Evolutionary conservation across 148 eudicot species (phyloP), one percentile per base, ranked within the genome.

Genomic region (Arbutus unedo): DNA sequence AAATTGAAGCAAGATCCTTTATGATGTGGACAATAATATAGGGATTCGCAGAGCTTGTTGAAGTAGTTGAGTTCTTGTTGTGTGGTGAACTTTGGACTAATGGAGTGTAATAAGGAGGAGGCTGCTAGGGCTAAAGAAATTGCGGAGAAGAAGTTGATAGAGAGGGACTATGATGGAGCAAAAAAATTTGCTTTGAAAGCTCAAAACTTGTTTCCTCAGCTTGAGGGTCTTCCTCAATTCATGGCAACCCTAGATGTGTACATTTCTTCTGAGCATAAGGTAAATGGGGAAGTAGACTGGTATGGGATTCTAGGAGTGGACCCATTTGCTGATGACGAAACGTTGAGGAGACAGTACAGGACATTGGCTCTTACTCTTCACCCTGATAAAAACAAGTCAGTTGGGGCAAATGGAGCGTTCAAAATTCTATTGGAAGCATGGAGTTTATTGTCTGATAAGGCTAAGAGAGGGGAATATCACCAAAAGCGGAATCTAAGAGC

Each of bases 361-460:
- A 89, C 87, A 83, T 89, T 90, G 79, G 95, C 93, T 71, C 88
- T 90, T 16, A 81, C 79, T 74, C 91, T 91, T 80, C 93, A 93
- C 79, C 93, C 97, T 18, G 94, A 93, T 80, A 93, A 93, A 83
- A 93, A 90, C 85, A 90, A 91, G 80, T 85, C 91, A 43, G 91
- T 88, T 84, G 97, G 97, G 81, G 91, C 94, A n/a, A 93, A 90
- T 49, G 93, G 92, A 41, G 97, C 97, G 2, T 92, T 92, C 57
- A 86, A 87, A 85, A 87, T 93, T 62, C 82, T 93, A 45, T 87
- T 91, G 51, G 86, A 92, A 85, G 94, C 93, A 44, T 90, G 93
- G 93, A 86, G 89, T 84, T 79, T 93, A 31, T 81, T 92, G 78
- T 89, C 92, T 45, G 91, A 93, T 79, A 90, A 85, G 81, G 57